A percentile compares a stretch with the other conserved stretches of the same genome.
Conservation (phyloP, 495 filamentous ascomycete genomes). For the Glonium stellatum region DNA sequence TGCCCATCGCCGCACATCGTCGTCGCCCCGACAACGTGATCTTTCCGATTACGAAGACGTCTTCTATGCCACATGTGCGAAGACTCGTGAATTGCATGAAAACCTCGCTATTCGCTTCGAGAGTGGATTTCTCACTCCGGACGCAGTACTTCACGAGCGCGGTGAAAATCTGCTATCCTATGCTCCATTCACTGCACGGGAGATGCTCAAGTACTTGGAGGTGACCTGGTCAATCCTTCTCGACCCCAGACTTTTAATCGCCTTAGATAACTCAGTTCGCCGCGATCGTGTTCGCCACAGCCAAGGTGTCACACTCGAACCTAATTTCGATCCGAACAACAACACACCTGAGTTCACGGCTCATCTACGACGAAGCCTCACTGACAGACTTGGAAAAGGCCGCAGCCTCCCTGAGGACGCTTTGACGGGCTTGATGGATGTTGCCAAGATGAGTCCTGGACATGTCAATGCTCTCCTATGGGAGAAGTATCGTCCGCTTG, state of each 20-base stretch:
- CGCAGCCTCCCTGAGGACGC: background rate
- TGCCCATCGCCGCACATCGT: background rate
- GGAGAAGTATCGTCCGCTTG: background rate
- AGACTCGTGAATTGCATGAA: background rate
- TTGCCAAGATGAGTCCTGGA: background rate
- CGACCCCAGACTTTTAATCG: background rate
- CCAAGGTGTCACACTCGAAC: background rate
- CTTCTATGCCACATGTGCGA: background rate
- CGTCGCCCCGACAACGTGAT: background rate
- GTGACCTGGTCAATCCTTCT: background rate
- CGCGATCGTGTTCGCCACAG: background rate
- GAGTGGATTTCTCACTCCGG: background rate
- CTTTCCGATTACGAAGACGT: background rate
- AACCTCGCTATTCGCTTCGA: background rate
- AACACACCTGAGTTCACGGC: background rate
- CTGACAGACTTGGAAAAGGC: background rate
- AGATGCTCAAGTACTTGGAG: background rate
- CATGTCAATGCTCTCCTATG: background rate
- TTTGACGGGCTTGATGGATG: background rate
- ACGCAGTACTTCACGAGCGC: background rate
- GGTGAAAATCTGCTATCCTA: background rate
- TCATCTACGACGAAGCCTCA: background rate
- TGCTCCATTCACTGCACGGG: background rate
- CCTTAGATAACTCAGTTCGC: background rate
- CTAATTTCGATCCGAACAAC: background rate